Conservation (phyloP, 441 rosid species). For the Rhodomyrtus psidioides region DNA sequence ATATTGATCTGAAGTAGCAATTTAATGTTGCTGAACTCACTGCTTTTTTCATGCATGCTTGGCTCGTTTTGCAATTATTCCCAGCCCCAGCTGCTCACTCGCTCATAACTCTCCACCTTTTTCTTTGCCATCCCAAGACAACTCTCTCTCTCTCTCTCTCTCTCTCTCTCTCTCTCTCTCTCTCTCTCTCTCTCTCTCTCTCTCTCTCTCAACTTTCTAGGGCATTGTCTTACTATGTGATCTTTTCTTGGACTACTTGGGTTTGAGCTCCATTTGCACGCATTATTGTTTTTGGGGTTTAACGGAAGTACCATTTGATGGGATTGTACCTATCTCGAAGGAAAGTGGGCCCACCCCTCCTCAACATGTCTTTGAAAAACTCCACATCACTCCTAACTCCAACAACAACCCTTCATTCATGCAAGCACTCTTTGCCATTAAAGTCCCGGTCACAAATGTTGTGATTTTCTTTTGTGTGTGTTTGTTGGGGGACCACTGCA, state of each 20-base stretch:
- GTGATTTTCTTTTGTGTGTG: slow-evolving; percentile 4
- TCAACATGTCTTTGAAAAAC: slow-evolving; percentile 8
- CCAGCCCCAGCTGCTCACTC: slow-evolving; percentile 15
- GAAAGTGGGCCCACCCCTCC: slow-evolving; percentile 4
- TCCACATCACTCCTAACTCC: slow-evolving; percentile 9
- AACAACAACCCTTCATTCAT: slow-evolving; percentile 21
- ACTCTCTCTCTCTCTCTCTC: slow-evolving; percentile 20
- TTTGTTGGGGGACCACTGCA: slow-evolving; percentile 20
- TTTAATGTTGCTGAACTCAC: slow-evolving; percentile 13
- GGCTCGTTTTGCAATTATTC: slow-evolving; percentile 34
- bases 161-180: slow-evolving; percentile 20
- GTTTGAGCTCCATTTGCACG: slow-evolving; percentile 7
- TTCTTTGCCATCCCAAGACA: slow-evolving; percentile 24
- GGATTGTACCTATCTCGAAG: slow-evolving; percentile 15
- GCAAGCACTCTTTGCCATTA: slow-evolving; percentile 33
- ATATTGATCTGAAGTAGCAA: slow-evolving; percentile 14
- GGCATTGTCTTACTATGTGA: neutral
- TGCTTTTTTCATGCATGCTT: slow-evolving; percentile 29
- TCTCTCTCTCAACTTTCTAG: slow-evolving; percentile 1
- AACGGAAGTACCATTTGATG: slow-evolving; percentile 24
- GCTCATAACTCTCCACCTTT: slow-evolving; percentile 21
- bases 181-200: slow-evolving; percentile 21
- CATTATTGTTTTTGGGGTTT: neutral
- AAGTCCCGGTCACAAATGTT: slow-evolving; percentile 27
- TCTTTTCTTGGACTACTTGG: slow-evolving; percentile 6